A percentile compares a stretch with the other conserved stretches of the same genome.
phyloP scores from a whole-genome alignment of 768 basidiomycete genomes.

The Boletus tylopilopsis region DNA sequence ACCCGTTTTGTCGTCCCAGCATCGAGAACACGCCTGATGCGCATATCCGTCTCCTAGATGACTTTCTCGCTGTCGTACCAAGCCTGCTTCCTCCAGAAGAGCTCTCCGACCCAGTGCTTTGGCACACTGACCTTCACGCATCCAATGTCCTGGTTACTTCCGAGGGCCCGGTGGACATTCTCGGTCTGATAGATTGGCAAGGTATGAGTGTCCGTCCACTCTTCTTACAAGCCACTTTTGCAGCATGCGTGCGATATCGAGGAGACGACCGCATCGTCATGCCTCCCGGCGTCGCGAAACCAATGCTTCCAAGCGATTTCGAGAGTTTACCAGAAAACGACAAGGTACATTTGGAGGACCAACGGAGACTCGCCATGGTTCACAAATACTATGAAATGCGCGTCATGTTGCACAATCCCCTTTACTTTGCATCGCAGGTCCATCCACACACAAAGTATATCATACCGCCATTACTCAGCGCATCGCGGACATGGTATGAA shows the following conservation, averaged over 20 bases:
- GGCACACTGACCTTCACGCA: constrained; percentile 15
- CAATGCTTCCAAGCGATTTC: no score
- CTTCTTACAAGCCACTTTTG: constrained; percentile 12
- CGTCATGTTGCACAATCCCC: no score
- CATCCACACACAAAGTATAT: background rate
- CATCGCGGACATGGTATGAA: constrained; percentile 6
- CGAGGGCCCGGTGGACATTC: background rate
- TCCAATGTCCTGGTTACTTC: constrained; percentile 9
- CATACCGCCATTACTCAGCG: background rate
- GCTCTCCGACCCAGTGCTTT: constrained; percentile 9
- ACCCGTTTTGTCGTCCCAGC: background rate
- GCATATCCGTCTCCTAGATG: constrained; percentile 4
- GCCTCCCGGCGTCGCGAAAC: no score
- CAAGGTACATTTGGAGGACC: no score
- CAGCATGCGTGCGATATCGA: background rate
- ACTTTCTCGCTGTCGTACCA: constrained; percentile 4
- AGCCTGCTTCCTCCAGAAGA: background rate
- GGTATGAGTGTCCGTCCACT: constrained; percentile 13
- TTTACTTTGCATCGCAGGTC: no score
- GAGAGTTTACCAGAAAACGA: no score
- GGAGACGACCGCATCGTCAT: constrained; percentile 1
- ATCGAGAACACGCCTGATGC: constrained; percentile 1
- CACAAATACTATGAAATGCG: no score
- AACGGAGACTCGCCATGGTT: no score
- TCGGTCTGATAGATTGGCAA: constrained; percentile 18